Evolutionary conservation across 78 protist species (phyloP), one percentile per base, ranked within the genome.

Genomic region (Neovahlkampfia damariscottae): DNA sequence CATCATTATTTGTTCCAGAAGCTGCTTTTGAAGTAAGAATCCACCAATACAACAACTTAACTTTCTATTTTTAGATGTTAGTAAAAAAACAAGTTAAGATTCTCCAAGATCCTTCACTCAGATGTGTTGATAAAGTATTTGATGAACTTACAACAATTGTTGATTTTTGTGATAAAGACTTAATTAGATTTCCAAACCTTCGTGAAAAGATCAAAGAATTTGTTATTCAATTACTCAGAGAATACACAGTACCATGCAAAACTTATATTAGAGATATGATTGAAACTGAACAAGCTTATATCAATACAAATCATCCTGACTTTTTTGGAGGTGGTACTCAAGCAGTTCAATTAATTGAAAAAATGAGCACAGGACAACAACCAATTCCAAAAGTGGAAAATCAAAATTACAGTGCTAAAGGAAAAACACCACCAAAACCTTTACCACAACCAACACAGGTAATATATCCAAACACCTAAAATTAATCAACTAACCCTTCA

Each of bases 1-100:
- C 86, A 27, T 58, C 93, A 8, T 79, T 96, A 62, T 96, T 93
- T 67, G 73, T 91, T 6, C 94, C 99, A 34, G 97, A 93, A 68
- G 85, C 39, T 41, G 83, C 92, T 3, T 96, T 96, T 39, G 97
- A 93, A 77, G n/a, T n/a, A n/a, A n/a, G n/a, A n/a, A n/a, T n/a
- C n/a, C n/a, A n/a, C n/a, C n/a, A n/a, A n/a, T n/a, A n/a, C n/a
- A n/a, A n/a, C n/a, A n/a, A n/a, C n/a, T n/a, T n/a, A n/a, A n/a
- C n/a, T n/a, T n/a, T n/a, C n/a, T n/a, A n/a, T n/a, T n/a, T n/a
- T n/a, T n/a, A n/a, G n/a, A 8, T 81, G 1, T 79, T 96, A 6
- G 90, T 87, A 31, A 85, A 86, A 66, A 67, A 67, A 37, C 95
- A 93, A 27, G 82, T 96, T 28, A 78, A 50, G 40, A 67, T 68